Evolutionary conservation across 768 basidiomycete species (phyloP).

Genomic region (Podaxis sp.): DNA sequence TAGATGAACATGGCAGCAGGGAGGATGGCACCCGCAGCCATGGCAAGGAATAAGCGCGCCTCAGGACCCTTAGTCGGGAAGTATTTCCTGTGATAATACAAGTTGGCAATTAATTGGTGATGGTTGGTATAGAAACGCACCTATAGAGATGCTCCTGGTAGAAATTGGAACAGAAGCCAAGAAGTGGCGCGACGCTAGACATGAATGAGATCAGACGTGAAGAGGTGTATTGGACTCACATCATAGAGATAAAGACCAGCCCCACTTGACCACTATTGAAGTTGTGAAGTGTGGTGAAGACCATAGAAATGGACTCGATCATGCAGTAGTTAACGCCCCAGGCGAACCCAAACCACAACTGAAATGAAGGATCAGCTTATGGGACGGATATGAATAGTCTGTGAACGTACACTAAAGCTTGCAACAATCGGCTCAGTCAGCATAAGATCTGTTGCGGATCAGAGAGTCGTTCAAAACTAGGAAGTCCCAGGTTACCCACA

Average conservation of each 20-base stretch:
- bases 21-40: slow-evolving; percentile 45
- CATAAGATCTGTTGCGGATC: slow-evolving; percentile 48
- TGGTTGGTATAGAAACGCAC: not conserved
- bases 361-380: not conserved
- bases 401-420: slow-evolving; percentile 59
- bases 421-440: slow-evolving; percentile 71
- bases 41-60: slow-evolving; percentile 54
- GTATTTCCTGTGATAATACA: slow-evolving; percentile 23
- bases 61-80: slow-evolving; percentile 35
- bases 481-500: slow-evolving; percentile 41
- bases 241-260: slow-evolving; percentile 52
- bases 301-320: slow-evolving; percentile 52
- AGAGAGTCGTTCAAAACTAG: not conserved
- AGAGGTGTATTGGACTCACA: slow-evolving; percentile 33
- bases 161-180: slow-evolving; percentile 44
- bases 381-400: not conserved
- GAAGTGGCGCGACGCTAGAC: slow-evolving; percentile 46
- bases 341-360: slow-evolving; percentile 66
- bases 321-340: slow-evolving; percentile 71
- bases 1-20: slow-evolving; percentile 66
- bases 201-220: slow-evolving; percentile 11
- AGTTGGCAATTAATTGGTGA: not conserved
- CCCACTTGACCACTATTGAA: slow-evolving; percentile 62
- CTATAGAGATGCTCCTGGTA: slow-evolving; percentile 35
- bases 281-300: slow-evolving; percentile 53